A percentile compares a stretch with the other conserved stretches of the same genome.
phyloP scores from a whole-genome alignment of 179 eudicot species.

The Monotropa hypopitys region DNA sequence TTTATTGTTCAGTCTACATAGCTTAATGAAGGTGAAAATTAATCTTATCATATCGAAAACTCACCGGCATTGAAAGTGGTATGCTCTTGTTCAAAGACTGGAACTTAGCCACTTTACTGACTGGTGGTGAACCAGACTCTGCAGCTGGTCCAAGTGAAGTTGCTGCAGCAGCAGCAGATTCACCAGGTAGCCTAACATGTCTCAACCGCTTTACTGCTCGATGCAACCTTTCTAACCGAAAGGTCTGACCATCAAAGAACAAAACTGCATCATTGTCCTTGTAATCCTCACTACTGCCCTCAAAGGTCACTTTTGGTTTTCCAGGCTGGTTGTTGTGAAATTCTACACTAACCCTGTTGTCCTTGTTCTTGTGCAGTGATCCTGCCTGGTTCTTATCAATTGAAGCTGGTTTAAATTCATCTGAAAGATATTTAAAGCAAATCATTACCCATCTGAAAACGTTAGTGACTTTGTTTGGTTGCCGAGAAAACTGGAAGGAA shows the following conservation, averaged over 20 bases:
- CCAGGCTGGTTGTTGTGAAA: slow-evolving; percentile 68
- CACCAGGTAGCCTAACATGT: slow-evolving; percentile 63
- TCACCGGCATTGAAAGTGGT: slow-evolving; percentile 33
- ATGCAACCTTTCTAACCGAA: slow-evolving; percentile 76
- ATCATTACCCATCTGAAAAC: background rate
- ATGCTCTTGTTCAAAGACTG: slow-evolving; percentile 27
- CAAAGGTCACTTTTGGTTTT: slow-evolving; percentile 71
- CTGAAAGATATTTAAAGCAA: slow-evolving; percentile 20
- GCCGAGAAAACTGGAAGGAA: background rate
- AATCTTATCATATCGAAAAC: slow-evolving; percentile 7
- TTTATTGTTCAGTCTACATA: background rate
- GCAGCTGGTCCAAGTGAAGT: slow-evolving; percentile 20
- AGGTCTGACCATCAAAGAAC: slow-evolving; percentile 70
- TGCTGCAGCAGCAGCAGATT: slow-evolving; percentile 24
- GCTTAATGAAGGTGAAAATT: background rate
- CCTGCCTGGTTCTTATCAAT: slow-evolving; percentile 82
- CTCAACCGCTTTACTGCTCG: slow-evolving; percentile 73
- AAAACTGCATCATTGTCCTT: slow-evolving; percentile 88
- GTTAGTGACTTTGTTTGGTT: background rate
- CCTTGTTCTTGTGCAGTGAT: slow-evolving; percentile 59
- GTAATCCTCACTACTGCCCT: slow-evolving; percentile 74
- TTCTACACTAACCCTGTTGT: slow-evolving; percentile 68
- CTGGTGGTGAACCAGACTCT: slow-evolving; percentile 34
- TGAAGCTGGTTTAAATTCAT: slow-evolving; percentile 94
- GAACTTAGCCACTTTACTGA: slow-evolving; percentile 30